A percentile compares a stretch with the other conserved stretches of the same genome.
phyloP scores from a whole-genome alignment of 768 basidiomycete species.

The Mycena indigotica region DNA sequence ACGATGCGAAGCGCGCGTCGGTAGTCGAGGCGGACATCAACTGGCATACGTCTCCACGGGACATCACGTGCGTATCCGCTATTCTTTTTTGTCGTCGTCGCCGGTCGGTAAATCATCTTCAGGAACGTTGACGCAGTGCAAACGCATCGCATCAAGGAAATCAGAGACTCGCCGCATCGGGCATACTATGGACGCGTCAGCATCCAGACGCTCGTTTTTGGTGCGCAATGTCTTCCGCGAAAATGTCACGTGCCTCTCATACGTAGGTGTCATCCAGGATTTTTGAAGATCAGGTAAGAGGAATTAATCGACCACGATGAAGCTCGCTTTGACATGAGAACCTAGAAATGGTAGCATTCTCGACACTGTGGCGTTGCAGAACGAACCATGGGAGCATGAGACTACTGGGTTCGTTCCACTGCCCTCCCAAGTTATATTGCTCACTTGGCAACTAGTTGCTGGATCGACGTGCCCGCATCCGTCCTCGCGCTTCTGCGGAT shows the following conservation, averaged over 20 bases:
- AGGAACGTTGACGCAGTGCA: slow-evolving; percentile 80
- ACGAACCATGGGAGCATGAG: slow-evolving; percentile 73
- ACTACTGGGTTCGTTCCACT: slow-evolving; percentile 55
- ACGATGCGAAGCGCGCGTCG: slow-evolving; percentile 73
- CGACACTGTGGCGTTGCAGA: slow-evolving; percentile 77
- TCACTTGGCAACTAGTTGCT: slow-evolving; percentile 26
- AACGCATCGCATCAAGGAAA: slow-evolving; percentile 71
- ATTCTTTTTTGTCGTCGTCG: not conserved
- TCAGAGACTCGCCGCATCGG: slow-evolving; percentile 54
- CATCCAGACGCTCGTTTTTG: slow-evolving; percentile 72
- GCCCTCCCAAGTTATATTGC: not conserved
- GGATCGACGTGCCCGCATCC: slow-evolving; percentile 58
- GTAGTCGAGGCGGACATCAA: slow-evolving; percentile 77
- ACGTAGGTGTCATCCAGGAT: slow-evolving; percentile 49
- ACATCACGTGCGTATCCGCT: slow-evolving; percentile 63
- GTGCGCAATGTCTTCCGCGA: slow-evolving; percentile 45
- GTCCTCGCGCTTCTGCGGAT: slow-evolving; percentile 48
- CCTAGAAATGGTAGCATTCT: slow-evolving; percentile 50
- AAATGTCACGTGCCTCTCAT: not conserved
- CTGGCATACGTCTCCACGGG: slow-evolving; percentile 79
- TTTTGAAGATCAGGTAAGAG: slow-evolving; percentile 73
- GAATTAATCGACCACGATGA: not conserved
- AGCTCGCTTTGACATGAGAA: not conserved
- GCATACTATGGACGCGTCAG: slow-evolving; percentile 74
- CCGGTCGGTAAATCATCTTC: too few relatives aligned